Evolutionary conservation across 345 rosid species (phyloP).

Genomic region (Psidium guajava): DNA sequence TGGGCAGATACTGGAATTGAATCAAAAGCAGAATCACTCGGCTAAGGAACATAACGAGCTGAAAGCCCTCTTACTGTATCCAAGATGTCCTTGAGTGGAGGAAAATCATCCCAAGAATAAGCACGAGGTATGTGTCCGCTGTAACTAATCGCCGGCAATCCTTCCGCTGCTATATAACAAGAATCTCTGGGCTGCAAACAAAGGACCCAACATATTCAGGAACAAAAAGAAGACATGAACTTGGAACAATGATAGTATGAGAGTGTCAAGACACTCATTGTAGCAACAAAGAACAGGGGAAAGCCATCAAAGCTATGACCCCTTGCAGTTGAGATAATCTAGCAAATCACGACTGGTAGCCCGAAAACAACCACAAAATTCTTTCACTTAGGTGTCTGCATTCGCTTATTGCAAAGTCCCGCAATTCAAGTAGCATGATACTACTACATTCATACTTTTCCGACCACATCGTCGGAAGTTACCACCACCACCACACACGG

Average conservation of each 20-base stretch:
- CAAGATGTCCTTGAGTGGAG: constrained; percentile 65
- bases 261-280: background rate
- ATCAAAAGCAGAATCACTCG: background rate
- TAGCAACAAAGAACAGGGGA: background rate
- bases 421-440: background rate
- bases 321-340: background rate
- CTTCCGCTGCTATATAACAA: constrained; percentile 64
- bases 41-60: background rate
- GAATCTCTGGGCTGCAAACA: constrained; percentile 66
- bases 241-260: background rate
- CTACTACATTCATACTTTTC: background rate
- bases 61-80: constrained; percentile 31
- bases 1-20: background rate
- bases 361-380: background rate
- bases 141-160: constrained; percentile 45
- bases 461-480: background rate
- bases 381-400: background rate
- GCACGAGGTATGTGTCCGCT: constrained; percentile 68
- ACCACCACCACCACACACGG: background rate
- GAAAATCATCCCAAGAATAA: constrained; percentile 76
- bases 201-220: background rate
- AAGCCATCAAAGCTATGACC: background rate
- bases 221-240: background rate
- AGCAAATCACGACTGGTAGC: background rate
- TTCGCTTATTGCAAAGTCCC: background rate